phyloP scores from a whole-genome alignment of 2,329 filamentous ascomycete genomes.

The Arthrobotrys conoides region DNA sequence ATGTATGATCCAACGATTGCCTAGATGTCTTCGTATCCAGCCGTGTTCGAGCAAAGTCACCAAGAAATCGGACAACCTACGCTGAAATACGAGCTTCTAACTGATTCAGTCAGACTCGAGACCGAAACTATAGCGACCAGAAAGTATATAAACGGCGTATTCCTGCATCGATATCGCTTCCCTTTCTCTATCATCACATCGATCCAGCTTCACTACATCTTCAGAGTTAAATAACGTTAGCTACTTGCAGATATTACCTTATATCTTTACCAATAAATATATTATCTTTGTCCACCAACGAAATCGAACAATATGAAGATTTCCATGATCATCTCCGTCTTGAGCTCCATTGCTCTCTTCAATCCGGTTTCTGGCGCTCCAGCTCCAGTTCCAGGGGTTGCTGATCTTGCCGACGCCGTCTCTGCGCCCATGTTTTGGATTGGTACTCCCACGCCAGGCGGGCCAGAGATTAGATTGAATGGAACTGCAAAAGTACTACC shows the following conservation, averaged over 20 bases:
- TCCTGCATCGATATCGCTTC: not conserved
- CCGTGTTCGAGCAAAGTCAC: not conserved
- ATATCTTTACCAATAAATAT: not conserved
- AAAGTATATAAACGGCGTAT: not conserved
- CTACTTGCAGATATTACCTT: no score
- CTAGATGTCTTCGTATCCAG: no score
- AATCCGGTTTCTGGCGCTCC: not conserved
- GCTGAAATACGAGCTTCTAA: not conserved
- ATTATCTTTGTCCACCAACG: not conserved
- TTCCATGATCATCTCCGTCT: conserved; percentile 3
- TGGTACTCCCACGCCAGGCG: conserved; percentile 5
- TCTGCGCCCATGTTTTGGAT: conserved; percentile 16
- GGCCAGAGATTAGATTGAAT: conserved; percentile 3
- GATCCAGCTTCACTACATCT: not conserved
- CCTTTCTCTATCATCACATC: conserved; percentile 1
- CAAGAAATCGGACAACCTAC: not conserved
- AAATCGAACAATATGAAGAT: conserved; percentile 15
- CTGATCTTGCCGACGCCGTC: not conserved
- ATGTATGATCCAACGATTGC: no score
- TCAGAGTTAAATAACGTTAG: not conserved
- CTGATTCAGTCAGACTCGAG: not conserved
- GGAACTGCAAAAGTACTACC: conserved; percentile 5
- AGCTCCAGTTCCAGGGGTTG: not conserved
- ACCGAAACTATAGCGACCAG: no score
- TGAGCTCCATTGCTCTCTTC: conserved; percentile 18